phyloP scores from a whole-genome alignment of 768 basidiomycete genomes.

The Phlebiopsis flavidoalba region DNA sequence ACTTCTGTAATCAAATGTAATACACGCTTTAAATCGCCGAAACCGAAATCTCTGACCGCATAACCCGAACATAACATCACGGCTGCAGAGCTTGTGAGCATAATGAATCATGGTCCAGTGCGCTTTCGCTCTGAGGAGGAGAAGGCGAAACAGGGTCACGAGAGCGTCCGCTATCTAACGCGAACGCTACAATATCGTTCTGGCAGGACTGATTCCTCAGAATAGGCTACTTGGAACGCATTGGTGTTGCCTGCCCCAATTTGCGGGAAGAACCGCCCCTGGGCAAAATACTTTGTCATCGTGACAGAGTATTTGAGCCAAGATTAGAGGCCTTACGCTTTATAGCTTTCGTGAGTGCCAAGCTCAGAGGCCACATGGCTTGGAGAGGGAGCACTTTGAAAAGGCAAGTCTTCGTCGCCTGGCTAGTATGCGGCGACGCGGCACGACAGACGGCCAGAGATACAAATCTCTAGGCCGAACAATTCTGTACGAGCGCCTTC shows the following conservation, averaged over 20 bases:
- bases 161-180: constrained; percentile 72
- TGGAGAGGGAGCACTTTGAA: too few relatives aligned
- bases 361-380: constrained; percentile 64
- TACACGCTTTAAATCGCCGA: constrained; percentile 68
- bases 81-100: constrained; percentile 64
- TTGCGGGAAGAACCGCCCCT: too few relatives aligned
- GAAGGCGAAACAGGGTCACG: constrained; percentile 65
- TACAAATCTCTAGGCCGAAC: constrained; percentile 64
- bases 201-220: constrained; percentile 63
- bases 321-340: constrained; percentile 20
- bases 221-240: constrained; percentile 43
- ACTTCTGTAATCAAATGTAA: constrained; percentile 69
- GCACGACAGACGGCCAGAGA: constrained; percentile 75
- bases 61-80: constrained; percentile 75
- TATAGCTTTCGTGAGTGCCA: constrained; percentile 80
- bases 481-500: constrained; percentile 64
- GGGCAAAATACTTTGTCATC: too few relatives aligned
- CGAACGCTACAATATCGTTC: constrained; percentile 75
- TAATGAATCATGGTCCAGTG: constrained; percentile 59
- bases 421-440: constrained; percentile 44
- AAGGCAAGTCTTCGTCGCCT: constrained; percentile 48
- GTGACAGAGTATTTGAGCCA: too few relatives aligned
- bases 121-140: constrained; percentile 57
- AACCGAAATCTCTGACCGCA: constrained; percentile 73
- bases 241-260: constrained; percentile 25